Evolutionary conservation across 495 filamentous ascomycete species (phyloP).

Genomic region (Xylaria acuta): DNA sequence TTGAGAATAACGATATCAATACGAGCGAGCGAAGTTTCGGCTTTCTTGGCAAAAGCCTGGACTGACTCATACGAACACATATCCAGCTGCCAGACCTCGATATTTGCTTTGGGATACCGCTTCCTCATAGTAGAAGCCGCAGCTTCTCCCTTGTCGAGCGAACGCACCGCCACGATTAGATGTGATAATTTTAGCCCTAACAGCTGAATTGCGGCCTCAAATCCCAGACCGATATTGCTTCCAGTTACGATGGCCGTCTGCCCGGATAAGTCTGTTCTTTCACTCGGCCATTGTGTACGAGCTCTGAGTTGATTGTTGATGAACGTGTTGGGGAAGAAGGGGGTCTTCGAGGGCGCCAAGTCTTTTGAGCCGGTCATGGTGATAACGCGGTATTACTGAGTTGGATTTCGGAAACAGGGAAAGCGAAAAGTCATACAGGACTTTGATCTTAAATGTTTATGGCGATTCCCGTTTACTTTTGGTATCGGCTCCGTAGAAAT

Average conservation of each 20-base stretch:
- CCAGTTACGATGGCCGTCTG: conserved; percentile 61
- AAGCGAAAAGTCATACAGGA: not conserved
- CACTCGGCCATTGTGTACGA: conserved; percentile 34
- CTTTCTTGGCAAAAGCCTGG: conserved; percentile 49
- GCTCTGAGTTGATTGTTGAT: conserved; percentile 44
- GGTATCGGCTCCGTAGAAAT: not conserved
- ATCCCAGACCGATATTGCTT: conserved; percentile 58
- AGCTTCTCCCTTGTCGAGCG: conserved; percentile 50
- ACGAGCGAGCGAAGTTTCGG: conserved; percentile 39
- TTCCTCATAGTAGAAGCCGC: conserved; percentile 48
- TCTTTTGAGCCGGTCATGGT: conserved; percentile 29
- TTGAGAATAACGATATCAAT: conserved; percentile 62
- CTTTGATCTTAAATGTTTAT: not conserved
- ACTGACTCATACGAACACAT: conserved; percentile 55
- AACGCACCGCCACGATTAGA: conserved; percentile 64
- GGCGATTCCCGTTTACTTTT: not conserved
- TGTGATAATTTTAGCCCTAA: conserved; percentile 51
- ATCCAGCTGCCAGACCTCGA: conserved; percentile 64
- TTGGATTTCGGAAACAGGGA: not conserved
- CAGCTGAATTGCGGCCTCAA: conserved; percentile 55
- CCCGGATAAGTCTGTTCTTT: conserved; percentile 38
- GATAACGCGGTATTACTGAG: not conserved
- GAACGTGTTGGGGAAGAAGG: conserved; percentile 29
- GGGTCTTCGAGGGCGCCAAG: conserved; percentile 15
- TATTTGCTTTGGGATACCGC: conserved; percentile 43